Conservation (phyloP, 352 stramenopile species). For the Pilasporangium apinafurcum region DNA sequence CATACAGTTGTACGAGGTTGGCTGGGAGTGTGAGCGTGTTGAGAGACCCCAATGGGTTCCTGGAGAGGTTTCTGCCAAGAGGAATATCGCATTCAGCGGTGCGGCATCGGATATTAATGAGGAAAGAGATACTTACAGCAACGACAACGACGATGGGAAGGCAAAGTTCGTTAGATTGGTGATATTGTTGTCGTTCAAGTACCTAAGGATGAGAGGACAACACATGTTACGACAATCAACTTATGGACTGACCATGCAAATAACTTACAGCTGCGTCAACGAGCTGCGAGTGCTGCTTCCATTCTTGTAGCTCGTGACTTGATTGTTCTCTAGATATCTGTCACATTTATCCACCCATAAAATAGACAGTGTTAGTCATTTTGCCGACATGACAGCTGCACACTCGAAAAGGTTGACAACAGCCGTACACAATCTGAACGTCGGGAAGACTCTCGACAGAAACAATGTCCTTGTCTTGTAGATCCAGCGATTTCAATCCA, state of each 20-base stretch:
- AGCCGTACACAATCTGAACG: slow-evolving; percentile 9
- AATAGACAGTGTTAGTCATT: no score
- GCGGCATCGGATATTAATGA: not conserved
- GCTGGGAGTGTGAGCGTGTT: slow-evolving; percentile 12
- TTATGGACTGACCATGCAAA: not conserved
- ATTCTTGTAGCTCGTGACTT: no score
- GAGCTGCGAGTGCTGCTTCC: no score
- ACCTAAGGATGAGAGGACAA: slow-evolving; percentile 7
- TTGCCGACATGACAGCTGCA: not conserved
- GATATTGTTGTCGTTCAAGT: slow-evolving; percentile 31
- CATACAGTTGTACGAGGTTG: slow-evolving; percentile 24
- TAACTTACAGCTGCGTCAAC: slow-evolving; percentile 16
- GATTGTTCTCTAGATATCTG: no score
- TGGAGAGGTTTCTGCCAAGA: slow-evolving; percentile 22
- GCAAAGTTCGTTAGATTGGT: slow-evolving; percentile 8
- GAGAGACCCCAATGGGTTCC: slow-evolving; percentile 23
- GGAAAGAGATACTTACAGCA: slow-evolving; percentile 12
- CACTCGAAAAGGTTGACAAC: not conserved
- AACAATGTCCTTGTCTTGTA: slow-evolving; percentile 16
- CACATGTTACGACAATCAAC: not conserved
- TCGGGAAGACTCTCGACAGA: slow-evolving; percentile 21
- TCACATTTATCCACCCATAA: no score
- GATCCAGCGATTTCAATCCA: slow-evolving; percentile 10
- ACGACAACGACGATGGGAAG: slow-evolving; percentile 17
- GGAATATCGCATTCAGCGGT: not conserved